Conservation (phyloP, 495 filamentous ascomycete species). For the Mycothermus thermophilus region DNA sequence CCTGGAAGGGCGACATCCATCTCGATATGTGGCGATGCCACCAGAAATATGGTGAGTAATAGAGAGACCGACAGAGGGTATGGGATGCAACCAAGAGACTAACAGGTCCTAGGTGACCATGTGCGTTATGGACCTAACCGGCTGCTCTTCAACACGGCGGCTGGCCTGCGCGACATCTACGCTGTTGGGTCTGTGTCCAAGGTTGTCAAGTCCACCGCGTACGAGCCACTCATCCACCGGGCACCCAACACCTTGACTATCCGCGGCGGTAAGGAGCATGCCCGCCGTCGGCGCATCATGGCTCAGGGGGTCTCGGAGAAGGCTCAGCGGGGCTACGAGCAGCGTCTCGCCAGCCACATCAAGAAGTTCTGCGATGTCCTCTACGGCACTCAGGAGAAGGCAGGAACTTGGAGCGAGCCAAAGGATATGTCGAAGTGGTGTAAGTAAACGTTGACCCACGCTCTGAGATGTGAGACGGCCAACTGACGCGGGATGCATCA, state of each 20-base stretch:
- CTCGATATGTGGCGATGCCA: constrained; percentile 42
- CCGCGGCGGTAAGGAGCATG: constrained; percentile 43
- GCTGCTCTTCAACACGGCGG: constrained; percentile 41
- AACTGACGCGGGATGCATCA: too few relatives aligned
- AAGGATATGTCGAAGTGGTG: constrained; percentile 47
- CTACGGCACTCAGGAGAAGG: constrained; percentile 22
- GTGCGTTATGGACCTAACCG: constrained; percentile 48
- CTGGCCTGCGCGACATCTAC: constrained; percentile 46
- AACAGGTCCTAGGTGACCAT: constrained; percentile 7
- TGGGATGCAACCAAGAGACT: background rate
- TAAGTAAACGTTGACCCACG: too few relatives aligned
- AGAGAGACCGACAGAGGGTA: background rate
- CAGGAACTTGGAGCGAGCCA: constrained; percentile 28
- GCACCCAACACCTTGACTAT: constrained; percentile 44
- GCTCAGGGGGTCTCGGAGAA: constrained; percentile 46
- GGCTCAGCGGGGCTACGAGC: constrained; percentile 42
- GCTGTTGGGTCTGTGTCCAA: constrained; percentile 36
- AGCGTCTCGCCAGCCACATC: constrained; percentile 39
- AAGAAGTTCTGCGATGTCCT: constrained; percentile 36
- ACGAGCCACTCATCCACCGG: constrained; percentile 44
- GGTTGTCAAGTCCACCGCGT: constrained; percentile 48
- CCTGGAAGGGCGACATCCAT: constrained; percentile 44
- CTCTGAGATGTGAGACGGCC: too few relatives aligned
- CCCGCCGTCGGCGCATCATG: constrained; percentile 47
- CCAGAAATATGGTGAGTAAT: constrained; percentile 41